Percentiles rank a stretch among this genome's conserved stretches.
Conservation (phyloP, 2,329 filamentous ascomycete species). For the Fusarium austroafricanum region DNA sequence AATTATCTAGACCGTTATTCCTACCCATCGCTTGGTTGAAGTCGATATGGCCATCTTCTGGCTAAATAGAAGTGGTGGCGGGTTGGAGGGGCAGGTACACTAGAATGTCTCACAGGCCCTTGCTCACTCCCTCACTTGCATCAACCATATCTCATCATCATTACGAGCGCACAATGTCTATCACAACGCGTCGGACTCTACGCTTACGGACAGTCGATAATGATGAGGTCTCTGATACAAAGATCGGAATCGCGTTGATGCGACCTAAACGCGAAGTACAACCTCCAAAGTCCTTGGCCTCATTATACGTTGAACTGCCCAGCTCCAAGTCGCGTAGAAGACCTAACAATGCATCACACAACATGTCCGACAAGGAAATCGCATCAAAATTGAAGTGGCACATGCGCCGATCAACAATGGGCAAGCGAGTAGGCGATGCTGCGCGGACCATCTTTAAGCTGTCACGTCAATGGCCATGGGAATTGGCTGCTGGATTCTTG, state of each 20-base stretch:
- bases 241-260: neutral
- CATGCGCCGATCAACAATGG: neutral
- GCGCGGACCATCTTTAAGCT: neutral
- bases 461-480: slow-evolving; percentile 8
- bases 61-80: neutral
- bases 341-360: neutral
- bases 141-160: neutral
- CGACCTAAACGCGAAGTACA: neutral
- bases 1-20: too few relatives aligned
- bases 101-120: neutral
- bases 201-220: neutral
- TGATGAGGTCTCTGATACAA: neutral
- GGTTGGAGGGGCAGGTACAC: neutral
- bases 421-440: slow-evolving; percentile 1
- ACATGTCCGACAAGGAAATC: neutral
- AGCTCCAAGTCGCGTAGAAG: neutral
- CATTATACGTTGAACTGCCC: accelerated
- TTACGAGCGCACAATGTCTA: neutral
- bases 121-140: neutral
- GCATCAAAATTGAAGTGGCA: neutral
- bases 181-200: neutral
- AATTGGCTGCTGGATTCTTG: neutral
- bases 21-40: too few relatives aligned
- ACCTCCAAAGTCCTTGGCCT: neutral
- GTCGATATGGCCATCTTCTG: neutral